Evolutionary conservation across 768 basidiomycete species (phyloP), one percentile per base, ranked within the genome.

Genomic region (Tricholoma hemisulphureum): DNA sequence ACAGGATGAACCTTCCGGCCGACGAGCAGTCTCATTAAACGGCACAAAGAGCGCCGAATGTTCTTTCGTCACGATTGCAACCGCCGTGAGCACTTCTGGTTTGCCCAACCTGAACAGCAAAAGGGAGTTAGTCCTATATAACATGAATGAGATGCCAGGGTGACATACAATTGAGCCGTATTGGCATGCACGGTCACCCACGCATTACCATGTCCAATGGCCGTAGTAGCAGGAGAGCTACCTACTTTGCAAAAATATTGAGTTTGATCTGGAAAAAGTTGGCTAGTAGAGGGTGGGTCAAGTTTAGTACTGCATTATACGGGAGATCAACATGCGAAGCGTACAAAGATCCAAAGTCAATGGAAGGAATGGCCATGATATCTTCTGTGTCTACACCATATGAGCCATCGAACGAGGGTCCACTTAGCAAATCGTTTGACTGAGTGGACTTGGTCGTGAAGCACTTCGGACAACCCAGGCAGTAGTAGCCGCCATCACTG

Each of bases 351-450:
- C 65, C 67, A 39, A 74, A 73, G 55, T 69, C 73, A 52, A 77
- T 72, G 28, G 53, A 51, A n/a, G 71, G 71, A 48, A 62, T 62
- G 56, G 63, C 67, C 10, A 69, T 21, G 58, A 77, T 72, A 49
- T 77, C 76, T 60, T 75, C 67, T 1, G 69, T 68, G 59, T 77
- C 76, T 10, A 77, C 72, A 20, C 73, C 73, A 31, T 62, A 67
- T 1, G 65, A 66, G 23, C 76, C 76, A 53, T 75, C 70, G 52
- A 74, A 73, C 6, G 73, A 63, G 32, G 69, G 32, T 11, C 75
- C 76, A 20, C 55, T 51, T 5, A 69, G 56, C 6, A 20, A 3
- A 41, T 8, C 18, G 2, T 57, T 61, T 10, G 67, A 63, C 46
- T 50, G 51, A 2, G 67, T 61, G 6, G 32, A 3, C 3, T 34